phyloP scores from a whole-genome alignment of 306 rosid genomes.

The Ormosia semicastrata region DNA sequence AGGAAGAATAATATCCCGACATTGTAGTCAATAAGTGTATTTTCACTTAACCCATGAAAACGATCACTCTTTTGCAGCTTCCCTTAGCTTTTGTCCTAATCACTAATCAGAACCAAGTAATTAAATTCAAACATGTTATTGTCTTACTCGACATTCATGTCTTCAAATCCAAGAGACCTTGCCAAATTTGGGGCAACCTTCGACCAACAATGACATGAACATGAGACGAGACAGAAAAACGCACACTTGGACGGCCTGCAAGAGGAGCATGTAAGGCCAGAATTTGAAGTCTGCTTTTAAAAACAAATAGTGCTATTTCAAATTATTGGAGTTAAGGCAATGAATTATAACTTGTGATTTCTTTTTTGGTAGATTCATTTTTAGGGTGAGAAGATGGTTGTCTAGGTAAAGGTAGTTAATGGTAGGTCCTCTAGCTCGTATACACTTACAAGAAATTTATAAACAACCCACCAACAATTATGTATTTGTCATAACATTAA shows the following conservation, averaged over 20 bases:
- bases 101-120: not conserved
- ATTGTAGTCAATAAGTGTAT: too few species aligned
- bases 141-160: not conserved
- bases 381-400: too few species aligned
- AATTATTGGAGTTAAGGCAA: not conserved
- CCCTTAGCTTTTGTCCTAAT: too few species aligned
- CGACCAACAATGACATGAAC: not conserved
- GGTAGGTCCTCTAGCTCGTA: too few species aligned
- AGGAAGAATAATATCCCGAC: not conserved
- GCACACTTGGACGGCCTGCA: constrained; percentile 33
- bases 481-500: too few species aligned
- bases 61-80: not conserved
- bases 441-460: too few species aligned
- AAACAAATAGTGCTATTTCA: not conserved
- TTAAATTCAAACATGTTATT: not conserved
- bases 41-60: not conserved
- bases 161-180: not conserved
- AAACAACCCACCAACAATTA: too few species aligned
- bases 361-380: too few species aligned
- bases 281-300: not conserved
- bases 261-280: not conserved
- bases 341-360: not conserved
- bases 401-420: too few species aligned
- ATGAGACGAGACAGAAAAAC: not conserved
- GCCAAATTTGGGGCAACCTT: not conserved